phyloP scores from a whole-genome alignment of 768 basidiomycete species.

The Calocybe gangraenosa region DNA sequence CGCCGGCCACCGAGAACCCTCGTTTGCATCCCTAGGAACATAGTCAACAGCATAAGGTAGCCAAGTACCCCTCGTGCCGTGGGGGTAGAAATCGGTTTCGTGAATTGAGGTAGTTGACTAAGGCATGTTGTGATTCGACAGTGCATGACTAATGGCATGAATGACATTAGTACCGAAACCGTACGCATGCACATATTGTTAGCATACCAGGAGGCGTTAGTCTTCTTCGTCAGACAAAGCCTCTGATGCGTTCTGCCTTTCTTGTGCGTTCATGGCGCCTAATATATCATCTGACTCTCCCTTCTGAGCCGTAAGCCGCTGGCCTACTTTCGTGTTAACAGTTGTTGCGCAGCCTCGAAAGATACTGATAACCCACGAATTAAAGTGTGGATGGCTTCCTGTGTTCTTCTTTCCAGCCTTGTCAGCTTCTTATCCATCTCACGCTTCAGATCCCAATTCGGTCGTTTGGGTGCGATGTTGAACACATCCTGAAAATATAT shows the following conservation, averaged over 20 bases:
- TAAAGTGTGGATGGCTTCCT: slow-evolving; percentile 87
- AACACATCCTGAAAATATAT: slow-evolving; percentile 69
- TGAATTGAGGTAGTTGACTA: too few relatives aligned
- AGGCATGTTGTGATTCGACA: too few relatives aligned
- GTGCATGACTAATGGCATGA: too few relatives aligned
- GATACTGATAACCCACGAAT: slow-evolving; percentile 63
- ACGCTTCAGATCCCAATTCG: slow-evolving; percentile 94
- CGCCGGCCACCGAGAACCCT: too few relatives aligned
- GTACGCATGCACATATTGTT: too few relatives aligned
- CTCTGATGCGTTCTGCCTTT: slow-evolving; percentile 50
- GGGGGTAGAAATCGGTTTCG: too few relatives aligned
- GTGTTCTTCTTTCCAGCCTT: slow-evolving; percentile 87
- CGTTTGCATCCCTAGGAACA: too few relatives aligned
- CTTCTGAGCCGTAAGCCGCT: slow-evolving; percentile 75
- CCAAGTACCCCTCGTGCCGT: too few relatives aligned
- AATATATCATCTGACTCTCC: slow-evolving; percentile 76
- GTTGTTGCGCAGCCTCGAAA: not conserved
- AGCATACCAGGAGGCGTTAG: slow-evolving; percentile 2
- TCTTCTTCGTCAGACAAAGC: slow-evolving; percentile 62
- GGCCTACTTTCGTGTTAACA: slow-evolving; percentile 41
- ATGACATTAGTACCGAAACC: too few relatives aligned
- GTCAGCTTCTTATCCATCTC: slow-evolving; percentile 89
- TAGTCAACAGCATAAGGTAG: too few relatives aligned
- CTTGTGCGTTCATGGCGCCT: slow-evolving; percentile 80
- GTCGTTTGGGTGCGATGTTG: slow-evolving; percentile 95